Base-by-base conservation (phyloP, 2,329 filamentous ascomycete species). In the Fusarium torulosum region DNA sequence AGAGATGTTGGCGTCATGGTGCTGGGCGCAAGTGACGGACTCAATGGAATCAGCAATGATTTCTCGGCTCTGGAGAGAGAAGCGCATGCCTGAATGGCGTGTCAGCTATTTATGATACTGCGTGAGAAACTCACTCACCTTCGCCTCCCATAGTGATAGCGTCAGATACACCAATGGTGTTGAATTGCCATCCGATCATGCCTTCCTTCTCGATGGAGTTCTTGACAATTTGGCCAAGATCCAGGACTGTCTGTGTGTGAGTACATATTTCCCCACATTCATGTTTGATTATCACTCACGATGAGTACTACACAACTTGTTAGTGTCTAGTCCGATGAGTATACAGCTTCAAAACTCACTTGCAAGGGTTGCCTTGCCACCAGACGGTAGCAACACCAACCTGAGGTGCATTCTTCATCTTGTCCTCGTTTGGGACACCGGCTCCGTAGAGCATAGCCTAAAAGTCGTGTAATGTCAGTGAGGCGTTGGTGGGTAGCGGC, bases 291-390 rank as follows among this genome's bases (percentile, higher is more conserved):
- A 8, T 61, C 55, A 77, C 79, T 77, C 71, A 82, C 80, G 75
- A 72, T 82, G 80, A 33, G 79, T 82, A 69, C 80, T 82, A 29
- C 3, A 29, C 31, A 17, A 17, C 43, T 42, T 19, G 41, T 73
- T 45, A 72, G 67, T 29, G 33, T 56, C 15, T 25, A 10, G 15
- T 25, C n/a, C 29, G 10, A 10, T 9, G 9, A n/a, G 13, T 5
- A 14, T 31, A n/a, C n/a, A 40, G 6, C 17, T 33, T 47, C 13
- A n/a, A 29, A 10, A 85, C 90, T 81, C 79, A 92, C 90, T 97
- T 97, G 88, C 94, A 97, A 37, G 95, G 93, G 77, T 97, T 97
- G 27, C 95, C 95, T 80, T 97, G 94, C 94, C 94, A 98, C 94
- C 94, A 97, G 6, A 97, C 92, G 7, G 91, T 94, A 9, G 94